Evolutionary conservation across 306 rosid genomes (phyloP), one percentile per base, ranked within the genome.

Genomic region (Inga leiocalycina): DNA sequence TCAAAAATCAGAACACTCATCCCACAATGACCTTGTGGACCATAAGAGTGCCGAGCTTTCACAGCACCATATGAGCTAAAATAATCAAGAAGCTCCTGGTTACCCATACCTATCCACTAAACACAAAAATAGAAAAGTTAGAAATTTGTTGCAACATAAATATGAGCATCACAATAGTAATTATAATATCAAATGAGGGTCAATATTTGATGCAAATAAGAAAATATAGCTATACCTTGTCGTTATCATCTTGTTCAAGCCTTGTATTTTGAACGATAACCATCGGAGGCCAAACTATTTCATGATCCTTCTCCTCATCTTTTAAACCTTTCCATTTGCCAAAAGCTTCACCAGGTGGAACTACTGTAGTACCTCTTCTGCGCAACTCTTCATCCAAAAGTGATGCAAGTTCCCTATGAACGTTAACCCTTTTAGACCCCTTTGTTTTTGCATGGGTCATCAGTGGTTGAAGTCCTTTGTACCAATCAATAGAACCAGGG

Each of bases 1-100:
- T 93, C 93, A 88, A 93, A 93, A 37, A 93, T 86, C 77, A 93
- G 62, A 72, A 91, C 71, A 82, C 98, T 93, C 85, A 90, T 85
- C 77, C 98, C 96, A 48, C 96, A 89, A 81, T 91, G 98, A 74
- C 96, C 96, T n/a, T 88, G 90, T 8, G 97, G 96, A 67, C 98
- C 96, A 83, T 93, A 91, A 1, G 98, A 71, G 80, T 93, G 98
- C 10, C 92, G 86, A 10, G 96, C 94, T 81, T 80, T 93, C 34
- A 19, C 62, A 64, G 96, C 91, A 82, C 49, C 81, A 81, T 88
- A 91, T 2, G 86, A 4, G 67, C 83, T 71, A 74, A 93, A 93
- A 69, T 82, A 89, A 30, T 91, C 92, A 48, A 90, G 85, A 71
- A 93, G 94, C 87, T 93, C 98, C 80, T 89, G 94, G 78, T 88